Evolutionary conservation across 2,329 filamentous ascomycete genomes (phyloP), one percentile per base, ranked within the genome.

Genomic region (Erysiphe neolycopersici): DNA sequence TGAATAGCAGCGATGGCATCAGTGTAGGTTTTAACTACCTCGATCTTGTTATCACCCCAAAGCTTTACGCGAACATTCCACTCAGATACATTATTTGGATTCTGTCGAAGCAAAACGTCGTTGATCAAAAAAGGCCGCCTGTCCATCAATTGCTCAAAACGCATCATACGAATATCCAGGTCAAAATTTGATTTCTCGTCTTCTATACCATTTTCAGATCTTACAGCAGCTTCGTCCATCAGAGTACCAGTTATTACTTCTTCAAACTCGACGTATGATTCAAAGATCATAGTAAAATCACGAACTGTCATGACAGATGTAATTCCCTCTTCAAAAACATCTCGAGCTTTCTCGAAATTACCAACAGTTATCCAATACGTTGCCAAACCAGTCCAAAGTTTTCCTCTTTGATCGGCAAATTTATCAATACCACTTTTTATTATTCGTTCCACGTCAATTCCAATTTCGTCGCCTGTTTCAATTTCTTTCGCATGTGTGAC

Each of bases 261-360:
- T 59, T 98, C 89, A 48, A 94, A 94, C 60, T 98, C 89, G 30
- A 81, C 77, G 55, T 95, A 98, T 0, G 85, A 80, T 59, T 98
- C 89, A 53, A 98, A 98, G 39, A 95, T 78, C 44, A 95, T 71
- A 0, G 85, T 91, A 56, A 98, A 98, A 61, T 98, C 89, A 45
- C 89, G 77, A 38, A 98, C 85, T 2, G 89, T 98, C 87, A 95
- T 95, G 49, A 94, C 91, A 1, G 87, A 95, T 11, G 83, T 93
- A 50, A 95, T 82, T 38, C 82, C 91, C 60, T 95, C 85, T 60
- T 98, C 89, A 51, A 93, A 95, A 3, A 91, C 69, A 58, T 98
- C 89, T 50, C 91, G 69, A 13, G 89, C 85, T 47, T 78, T 77
- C 61, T 95, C 91, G 55, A 94, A 95, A 55, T 79, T 84, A 38